Base-by-base conservation (phyloP, 2,329 filamentous ascomycete genomes). In the Chalaropsis thielavioides region DNA sequence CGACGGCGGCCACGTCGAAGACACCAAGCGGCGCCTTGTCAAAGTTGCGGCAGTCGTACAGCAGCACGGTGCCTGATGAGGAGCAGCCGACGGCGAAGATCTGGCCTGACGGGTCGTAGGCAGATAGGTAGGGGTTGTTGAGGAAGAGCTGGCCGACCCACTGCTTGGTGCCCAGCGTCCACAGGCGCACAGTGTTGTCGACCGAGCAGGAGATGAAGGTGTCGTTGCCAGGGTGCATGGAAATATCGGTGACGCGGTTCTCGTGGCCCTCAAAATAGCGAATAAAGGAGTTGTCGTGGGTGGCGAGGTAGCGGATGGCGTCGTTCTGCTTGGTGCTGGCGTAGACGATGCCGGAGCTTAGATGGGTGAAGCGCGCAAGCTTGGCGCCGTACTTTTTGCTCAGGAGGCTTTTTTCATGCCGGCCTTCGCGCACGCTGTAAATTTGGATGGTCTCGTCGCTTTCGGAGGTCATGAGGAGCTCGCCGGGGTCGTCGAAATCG, bases 321-420 rank as follows among this genome's bases (percentile, higher is more conserved):
- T 92, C 83, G 72, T 99, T 95, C 70, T 95, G 85, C 73, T 96
- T 96, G 13, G 94, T 99, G 73, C 90, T 95, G 62, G 94, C 92
- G 72, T 97, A 96, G 67, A 99, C 86, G 72, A 99, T 90, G 73
- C 90, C 92, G 24, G 90, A 90, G 69, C 86, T 86, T 67, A 92
- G 89, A 73, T 97, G 94, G 0, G 92, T 96, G 75, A 97, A 99
- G 70, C 90, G 88, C 44, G 94, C 94, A 65, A 96, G 82, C 73
- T 96, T 94, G 19, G 90, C 91, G 67, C 94, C 94, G 71, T 99
- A 99, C 74, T 99, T 99, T 73, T 97, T 95, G 76, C 89, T 95
- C 62, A 95, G 85, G 59, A 96, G 81, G 67, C 87, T 87, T 77
- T 97, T 97, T 59, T 90, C 89, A 70, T 91, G 87, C 67, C 89